Evolutionary conservation across 2,329 filamentous ascomycete genomes (phyloP), one percentile per base, ranked within the genome.

Genomic region (Fusarium hostae): DNA sequence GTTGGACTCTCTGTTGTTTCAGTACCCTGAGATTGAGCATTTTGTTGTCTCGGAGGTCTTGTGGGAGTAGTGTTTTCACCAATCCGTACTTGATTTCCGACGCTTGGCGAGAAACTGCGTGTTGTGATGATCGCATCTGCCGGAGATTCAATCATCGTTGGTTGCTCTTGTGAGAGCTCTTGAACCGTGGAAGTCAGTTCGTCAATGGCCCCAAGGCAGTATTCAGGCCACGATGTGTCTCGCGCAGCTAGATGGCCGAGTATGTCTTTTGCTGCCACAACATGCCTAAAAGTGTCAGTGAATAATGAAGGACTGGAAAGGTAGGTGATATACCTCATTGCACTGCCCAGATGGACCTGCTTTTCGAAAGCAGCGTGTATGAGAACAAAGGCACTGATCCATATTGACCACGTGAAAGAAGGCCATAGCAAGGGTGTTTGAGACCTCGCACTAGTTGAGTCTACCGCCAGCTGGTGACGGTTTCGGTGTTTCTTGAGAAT

Each of bases 321-420:
- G 9, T 2, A 11, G 24, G 4, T 6, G 24, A 24, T 10, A 16
- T 81, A 85, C 81, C 82, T 83, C 6, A 82, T 68, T 1, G 83
- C 82, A 18, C 80, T 80, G 0, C 76, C 62, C 0, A 80, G 65
- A 1, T 82, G 78, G 6, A 86, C 75, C 35, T 86, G 81, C 2
- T 80, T 79, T 65, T 85, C 83, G 66, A 83, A 84, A 1, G 84
- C 84, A 7, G 86, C 86, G 56, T 86, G 85, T 6, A 86, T 82
- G 7, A 87, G 73, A 24, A 87, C 83, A 41, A 87, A 85, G 2
- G 84, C 84, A 62, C 85, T 86, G 70, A 87, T 87, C 86, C 86
- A 87, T 1, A 85, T 79, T 3, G 82, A 83, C 85, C 86, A 87
- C 0, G 85, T 87, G 41, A 86, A 86, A 0, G 85, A 85, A 5